A percentile compares a stretch with the other conserved stretches of the same genome.
phyloP scores from a whole-genome alignment of 148 eudicot species.

The Talinum fruticosum region DNA sequence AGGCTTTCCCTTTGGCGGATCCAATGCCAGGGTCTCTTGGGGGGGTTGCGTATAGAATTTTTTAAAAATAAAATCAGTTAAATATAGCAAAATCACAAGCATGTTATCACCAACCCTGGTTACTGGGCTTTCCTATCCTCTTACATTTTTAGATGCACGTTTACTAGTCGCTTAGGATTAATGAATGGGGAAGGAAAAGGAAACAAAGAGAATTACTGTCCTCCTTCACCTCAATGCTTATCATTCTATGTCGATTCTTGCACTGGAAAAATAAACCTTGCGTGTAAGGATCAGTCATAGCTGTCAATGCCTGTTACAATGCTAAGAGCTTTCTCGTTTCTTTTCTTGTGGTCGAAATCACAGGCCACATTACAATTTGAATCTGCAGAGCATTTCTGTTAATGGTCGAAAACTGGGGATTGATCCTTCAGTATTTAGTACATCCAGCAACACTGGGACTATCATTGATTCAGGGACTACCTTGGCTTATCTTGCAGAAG shows the following conservation, averaged over 20 bases:
- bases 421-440: slow-evolving; percentile 63
- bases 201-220: too few relatives aligned
- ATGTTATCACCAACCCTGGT: too few relatives aligned
- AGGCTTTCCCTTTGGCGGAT: too few relatives aligned
- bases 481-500: slow-evolving; percentile 84
- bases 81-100: too few relatives aligned
- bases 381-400: slow-evolving; percentile 78
- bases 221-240: too few relatives aligned
- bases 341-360: slow-evolving; percentile 10
- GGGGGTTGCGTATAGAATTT: too few relatives aligned
- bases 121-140: too few relatives aligned
- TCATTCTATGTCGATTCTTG: background rate
- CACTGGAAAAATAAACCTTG: background rate
- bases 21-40: too few relatives aligned
- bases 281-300: background rate
- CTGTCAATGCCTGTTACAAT: background rate
- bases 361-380: slow-evolving; percentile 92
- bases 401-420: slow-evolving; percentile 66
- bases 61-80: too few relatives aligned
- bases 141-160: too few relatives aligned
- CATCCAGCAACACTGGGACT: slow-evolving; percentile 68
- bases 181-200: too few relatives aligned
- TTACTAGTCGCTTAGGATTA: too few relatives aligned
- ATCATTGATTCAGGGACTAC: slow-evolving; percentile 98
- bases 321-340: background rate